These are phyloP conservation scores for Setaria italica DNA, from an alignment of 202 grass and related monocot species.

Conservation along the genomic window DNA sequence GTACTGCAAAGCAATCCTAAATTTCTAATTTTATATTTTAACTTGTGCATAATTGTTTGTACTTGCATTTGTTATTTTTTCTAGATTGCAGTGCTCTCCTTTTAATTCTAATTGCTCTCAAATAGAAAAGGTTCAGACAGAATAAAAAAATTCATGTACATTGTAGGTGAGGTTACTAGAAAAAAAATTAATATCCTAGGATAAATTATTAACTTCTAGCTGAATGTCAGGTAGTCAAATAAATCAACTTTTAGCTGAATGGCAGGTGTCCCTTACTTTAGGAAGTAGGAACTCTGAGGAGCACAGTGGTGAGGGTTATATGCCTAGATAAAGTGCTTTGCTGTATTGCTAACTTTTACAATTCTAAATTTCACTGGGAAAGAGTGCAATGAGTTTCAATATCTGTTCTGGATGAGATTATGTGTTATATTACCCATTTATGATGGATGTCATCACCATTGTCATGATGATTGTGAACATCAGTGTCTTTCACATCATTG, in stretches of 20 bases:
- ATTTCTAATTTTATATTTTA: too few relatives aligned
- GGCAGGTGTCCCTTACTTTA: too few relatives aligned
- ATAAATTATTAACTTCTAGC: too few relatives aligned
- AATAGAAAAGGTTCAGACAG: background rate
- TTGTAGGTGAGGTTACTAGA: too few relatives aligned
- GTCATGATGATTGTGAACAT: background rate
- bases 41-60: too few relatives aligned
- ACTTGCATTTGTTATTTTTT: background rate
- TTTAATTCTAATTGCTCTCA: background rate
- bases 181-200: too few relatives aligned
- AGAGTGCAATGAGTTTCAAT: background rate
- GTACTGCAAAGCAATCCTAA: too few relatives aligned
- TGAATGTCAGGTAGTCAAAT: too few relatives aligned
- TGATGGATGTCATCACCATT: slow-evolving; percentile 4
- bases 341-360: background rate
- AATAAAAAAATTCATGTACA: background rate
- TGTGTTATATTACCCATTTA: slow-evolving; percentile 2
- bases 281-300: too few relatives aligned
- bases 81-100: background rate
- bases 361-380: too few relatives aligned
- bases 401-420: background rate
- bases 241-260: too few relatives aligned
- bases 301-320: background rate
- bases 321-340: background rate
- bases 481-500: background rate